These are phyloP conservation scores for Suillus alpinus DNA, from an alignment of 768 basidiomycete species.

Conservation along the genomic window DNA sequence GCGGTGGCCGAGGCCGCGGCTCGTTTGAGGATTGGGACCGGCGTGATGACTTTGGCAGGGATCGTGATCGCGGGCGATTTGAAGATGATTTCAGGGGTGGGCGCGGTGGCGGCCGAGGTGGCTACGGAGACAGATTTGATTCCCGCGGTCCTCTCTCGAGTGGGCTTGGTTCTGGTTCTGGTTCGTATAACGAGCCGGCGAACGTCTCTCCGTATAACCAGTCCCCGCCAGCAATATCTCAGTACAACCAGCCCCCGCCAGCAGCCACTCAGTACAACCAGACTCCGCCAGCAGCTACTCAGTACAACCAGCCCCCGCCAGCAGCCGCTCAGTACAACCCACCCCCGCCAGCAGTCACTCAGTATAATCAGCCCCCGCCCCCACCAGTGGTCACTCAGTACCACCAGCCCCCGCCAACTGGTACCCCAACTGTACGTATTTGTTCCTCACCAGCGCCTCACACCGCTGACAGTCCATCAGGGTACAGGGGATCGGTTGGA, in stretches of 20 bases:
- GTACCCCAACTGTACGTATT: constrained; percentile 29
- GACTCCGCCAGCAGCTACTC: constrained; percentile 16
- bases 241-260: constrained; percentile 12
- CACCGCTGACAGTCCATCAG: constrained; percentile 25
- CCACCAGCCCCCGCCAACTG: constrained; percentile 18
- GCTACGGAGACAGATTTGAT: constrained; percentile 44
- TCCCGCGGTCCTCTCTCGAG: constrained; percentile 35
- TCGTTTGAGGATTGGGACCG: constrained; percentile 39
- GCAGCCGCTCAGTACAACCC: constrained; percentile 21
- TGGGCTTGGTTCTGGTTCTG: constrained; percentile 11
- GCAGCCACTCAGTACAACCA: constrained; percentile 24
- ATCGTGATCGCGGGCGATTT: constrained; percentile 32
- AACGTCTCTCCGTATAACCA: constrained; percentile 24
- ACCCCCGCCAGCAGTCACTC: constrained; percentile 17
- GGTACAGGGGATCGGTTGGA: constrained; percentile 77
- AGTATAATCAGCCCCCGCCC: constrained; percentile 24
- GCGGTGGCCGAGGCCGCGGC: constrained; percentile 35
- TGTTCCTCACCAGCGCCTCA: neutral
- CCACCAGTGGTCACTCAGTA: constrained; percentile 23
- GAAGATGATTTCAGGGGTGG: constrained; percentile 37
- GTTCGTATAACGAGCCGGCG: constrained; percentile 25
- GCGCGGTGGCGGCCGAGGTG: constrained; percentile 37
- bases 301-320: constrained; percentile 25
- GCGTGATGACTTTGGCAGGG: constrained; percentile 38
- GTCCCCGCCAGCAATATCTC: constrained; percentile 12